Conservation (phyloP, 2,329 filamentous ascomycete genomes). For the Acrocalymma vagum region DNA sequence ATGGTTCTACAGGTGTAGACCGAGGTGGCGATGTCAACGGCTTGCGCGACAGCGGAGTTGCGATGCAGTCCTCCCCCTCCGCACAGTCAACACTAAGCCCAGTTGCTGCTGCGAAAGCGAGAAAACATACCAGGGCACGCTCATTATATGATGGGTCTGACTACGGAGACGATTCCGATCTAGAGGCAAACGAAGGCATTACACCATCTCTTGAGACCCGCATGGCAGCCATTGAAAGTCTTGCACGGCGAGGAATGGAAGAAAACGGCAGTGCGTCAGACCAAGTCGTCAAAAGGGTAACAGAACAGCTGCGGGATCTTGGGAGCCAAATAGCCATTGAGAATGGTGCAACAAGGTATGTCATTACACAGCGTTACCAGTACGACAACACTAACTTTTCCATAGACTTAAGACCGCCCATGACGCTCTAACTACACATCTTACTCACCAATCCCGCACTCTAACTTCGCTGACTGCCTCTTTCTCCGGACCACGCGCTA, state of each 20-base stretch:
- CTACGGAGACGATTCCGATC: conserved; percentile 76
- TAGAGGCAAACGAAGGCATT: conserved; percentile 72
- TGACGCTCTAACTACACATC: conserved; percentile 76
- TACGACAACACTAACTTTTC: conserved; percentile 20
- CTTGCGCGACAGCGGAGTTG: conserved; percentile 56
- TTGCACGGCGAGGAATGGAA: conserved; percentile 70
- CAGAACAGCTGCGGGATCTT: conserved; percentile 74
- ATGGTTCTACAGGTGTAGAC: conserved; percentile 36
- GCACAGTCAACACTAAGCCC: conserved; percentile 48
- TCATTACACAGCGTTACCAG: conserved; percentile 1
- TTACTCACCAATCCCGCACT: conserved; percentile 77
- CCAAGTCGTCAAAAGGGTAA: conserved; percentile 73
- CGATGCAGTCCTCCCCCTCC: conserved; percentile 51
- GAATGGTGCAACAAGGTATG: conserved; percentile 74
- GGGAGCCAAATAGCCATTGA: conserved; percentile 77
- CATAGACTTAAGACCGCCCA: conserved; percentile 77
- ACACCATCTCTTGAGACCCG: conserved; percentile 71
- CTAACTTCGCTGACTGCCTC: conserved; percentile 77
- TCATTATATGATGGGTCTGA: conserved; percentile 76
- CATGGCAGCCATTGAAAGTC: conserved; percentile 76
- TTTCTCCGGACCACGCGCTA: conserved; percentile 74
- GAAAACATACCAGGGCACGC: conserved; percentile 52
- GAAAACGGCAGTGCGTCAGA: conserved; percentile 71
- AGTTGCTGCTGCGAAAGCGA: conserved; percentile 37
- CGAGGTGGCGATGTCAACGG: conserved; percentile 34